Percentiles rank a stretch among this genome's conserved stretches.
These are phyloP conservation scores for Gliomastix tumulicola DNA, from an alignment of 2,329 filamentous ascomycete genomes.

Conservation along the genomic window DNA sequence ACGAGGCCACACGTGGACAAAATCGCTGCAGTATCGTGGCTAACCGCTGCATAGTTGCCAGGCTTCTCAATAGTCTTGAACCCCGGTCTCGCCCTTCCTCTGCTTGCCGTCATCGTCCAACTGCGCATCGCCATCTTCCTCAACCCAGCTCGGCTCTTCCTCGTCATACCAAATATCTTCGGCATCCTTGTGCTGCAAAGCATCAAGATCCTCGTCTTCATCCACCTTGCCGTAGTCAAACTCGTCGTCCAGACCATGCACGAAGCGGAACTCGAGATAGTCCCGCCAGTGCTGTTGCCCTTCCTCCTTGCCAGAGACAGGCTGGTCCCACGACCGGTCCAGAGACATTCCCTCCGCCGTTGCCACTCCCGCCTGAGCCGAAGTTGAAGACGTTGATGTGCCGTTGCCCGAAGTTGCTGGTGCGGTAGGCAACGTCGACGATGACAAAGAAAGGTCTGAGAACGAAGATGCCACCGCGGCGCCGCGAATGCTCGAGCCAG, in stretches of 20 bases:
- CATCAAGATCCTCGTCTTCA: slow-evolving; percentile 64
- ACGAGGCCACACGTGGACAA: too few relatives aligned
- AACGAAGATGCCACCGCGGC: background rate
- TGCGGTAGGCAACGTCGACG: too few relatives aligned
- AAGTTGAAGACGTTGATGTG: slow-evolving; percentile 30
- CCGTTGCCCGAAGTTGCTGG: slow-evolving; percentile 33
- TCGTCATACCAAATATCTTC: slow-evolving; percentile 77
- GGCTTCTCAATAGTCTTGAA: slow-evolving; percentile 66
- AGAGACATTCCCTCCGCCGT: background rate
- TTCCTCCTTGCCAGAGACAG: slow-evolving; percentile 45
- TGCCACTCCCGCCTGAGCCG: background rate
- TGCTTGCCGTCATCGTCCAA: slow-evolving; percentile 14
- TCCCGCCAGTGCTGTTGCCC: slow-evolving; percentile 63
- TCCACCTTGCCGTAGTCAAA: slow-evolving; percentile 74
- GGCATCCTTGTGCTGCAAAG: slow-evolving; percentile 47
- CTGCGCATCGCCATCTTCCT: slow-evolving; percentile 23
- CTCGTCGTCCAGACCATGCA: slow-evolving; percentile 67
- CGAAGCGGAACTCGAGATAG: slow-evolving; percentile 67
- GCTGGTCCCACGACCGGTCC: slow-evolving; percentile 19
- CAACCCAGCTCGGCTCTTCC: slow-evolving; percentile 64
- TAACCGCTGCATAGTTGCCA: too few relatives aligned
- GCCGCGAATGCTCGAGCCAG: too few relatives aligned
- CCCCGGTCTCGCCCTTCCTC: slow-evolving; percentile 55
- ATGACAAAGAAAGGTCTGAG: too few relatives aligned
- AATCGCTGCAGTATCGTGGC: too few relatives aligned